Conservation (phyloP, 179 eudicot genomes). For the Spergularia azorica region DNA sequence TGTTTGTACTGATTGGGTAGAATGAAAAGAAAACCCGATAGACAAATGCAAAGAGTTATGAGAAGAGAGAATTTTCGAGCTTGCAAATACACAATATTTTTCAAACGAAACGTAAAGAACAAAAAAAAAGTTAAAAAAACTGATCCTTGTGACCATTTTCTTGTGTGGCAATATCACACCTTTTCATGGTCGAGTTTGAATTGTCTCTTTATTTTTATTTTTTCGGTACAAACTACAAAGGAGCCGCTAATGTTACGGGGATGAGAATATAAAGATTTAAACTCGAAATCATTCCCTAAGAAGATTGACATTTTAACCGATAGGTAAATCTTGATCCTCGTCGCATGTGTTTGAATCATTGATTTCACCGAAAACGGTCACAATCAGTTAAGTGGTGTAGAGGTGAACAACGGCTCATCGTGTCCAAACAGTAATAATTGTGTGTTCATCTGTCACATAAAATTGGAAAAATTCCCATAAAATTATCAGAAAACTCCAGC, state of each 20-base stretch:
- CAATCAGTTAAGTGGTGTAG: background rate
- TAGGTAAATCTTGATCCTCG: too few species aligned
- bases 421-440: constrained; percentile 10
- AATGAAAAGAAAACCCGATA: too few species aligned
- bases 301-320: background rate
- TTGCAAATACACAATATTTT: background rate
- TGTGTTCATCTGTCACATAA: background rate
- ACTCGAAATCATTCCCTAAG: background rate
- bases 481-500: background rate
- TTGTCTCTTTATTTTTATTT: too few species aligned
- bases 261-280: background rate
- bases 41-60: background rate
- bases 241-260: too few species aligned
- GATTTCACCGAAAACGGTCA: too few species aligned
- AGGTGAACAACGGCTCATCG: constrained; percentile 24
- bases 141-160: too few species aligned
- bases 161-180: too few species aligned
- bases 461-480: background rate
- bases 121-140: too few species aligned
- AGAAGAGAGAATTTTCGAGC: background rate
- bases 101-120: too few species aligned
- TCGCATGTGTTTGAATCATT: too few species aligned
- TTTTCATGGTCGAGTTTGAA: too few species aligned
- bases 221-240: too few species aligned
- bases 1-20: background rate